Base-by-base conservation (phyloP, 768 basidiomycete species). In the Psilocybe cyanescens region DNA sequence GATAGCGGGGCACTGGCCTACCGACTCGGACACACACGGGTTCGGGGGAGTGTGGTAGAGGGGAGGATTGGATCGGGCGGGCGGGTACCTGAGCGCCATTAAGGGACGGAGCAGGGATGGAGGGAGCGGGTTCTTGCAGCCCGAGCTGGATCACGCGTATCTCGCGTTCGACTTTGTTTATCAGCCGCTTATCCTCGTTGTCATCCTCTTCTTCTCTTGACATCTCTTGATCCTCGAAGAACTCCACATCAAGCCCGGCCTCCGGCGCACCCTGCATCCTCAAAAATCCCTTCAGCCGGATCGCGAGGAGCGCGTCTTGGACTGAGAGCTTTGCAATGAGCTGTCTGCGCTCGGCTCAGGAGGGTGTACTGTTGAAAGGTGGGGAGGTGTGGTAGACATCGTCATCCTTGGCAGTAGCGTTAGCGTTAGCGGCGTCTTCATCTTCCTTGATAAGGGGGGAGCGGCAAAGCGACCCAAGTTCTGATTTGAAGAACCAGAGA, bases 381-480 rank as follows among this genome's bases (percentile, higher is more conserved):
- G 48, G 24, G 50, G 2, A 24, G 24, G 24, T 24, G 24, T 24
- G 58, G 33, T 35, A 35, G 33, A 35, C 11, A 35, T 35, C 7
- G 33, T 35, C 33, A 11, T 35, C 33, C 33, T 35, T 35, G 7
- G 33, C 33, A 7, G 33, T 6, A 11, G 33, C 6, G 35, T 48
- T 41, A 31, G 5, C 29, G 35, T 8, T 48, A 29, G 56, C 58
- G 52, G 12, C 24, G 24, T 58, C 33, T 35, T 62, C 65, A 16
- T 70, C 69, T 9, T 68, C 70, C 28, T 70, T 68, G 59, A 71
- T 64, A 1, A 71, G 46, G 3, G 70, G 70, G 33, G 69, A 68
- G 30, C 57, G 50, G 62, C 47, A 37, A 14, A 31, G n/a, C 45
- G 50, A 44, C 33, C 47, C 37, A 4, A 8, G 30, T 30, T 30